Conservation (phyloP, 441 rosid genomes). For the Populus hybrid region DNA sequence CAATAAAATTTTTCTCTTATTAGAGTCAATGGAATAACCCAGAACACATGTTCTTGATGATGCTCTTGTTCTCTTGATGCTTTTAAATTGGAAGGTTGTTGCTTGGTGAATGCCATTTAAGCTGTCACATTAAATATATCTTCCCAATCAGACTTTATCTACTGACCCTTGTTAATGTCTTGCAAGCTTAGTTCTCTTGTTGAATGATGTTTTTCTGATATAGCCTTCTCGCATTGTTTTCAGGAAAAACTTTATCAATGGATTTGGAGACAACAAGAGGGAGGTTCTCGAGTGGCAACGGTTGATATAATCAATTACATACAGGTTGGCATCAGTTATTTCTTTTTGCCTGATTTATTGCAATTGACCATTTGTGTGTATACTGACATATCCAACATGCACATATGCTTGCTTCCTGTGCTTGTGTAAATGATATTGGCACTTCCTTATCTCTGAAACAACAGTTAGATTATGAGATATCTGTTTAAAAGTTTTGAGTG, state of each 20-base stretch:
- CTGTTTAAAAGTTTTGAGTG: not conserved
- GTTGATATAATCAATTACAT: constrained; percentile 61
- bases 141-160: not conserved
- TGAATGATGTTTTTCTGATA: not conserved
- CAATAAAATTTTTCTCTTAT: not conserved
- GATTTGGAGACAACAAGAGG: constrained; percentile 89
- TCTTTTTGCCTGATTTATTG: not conserved
- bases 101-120: not conserved
- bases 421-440: not conserved
- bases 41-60: not conserved
- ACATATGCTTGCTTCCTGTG: not conserved
- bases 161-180: not conserved
- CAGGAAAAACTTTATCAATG: constrained; percentile 92
- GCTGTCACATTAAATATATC: not conserved
- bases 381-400: not conserved
- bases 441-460: not conserved
- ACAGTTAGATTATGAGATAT: not conserved
- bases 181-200: not conserved
- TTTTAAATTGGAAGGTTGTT: not conserved
- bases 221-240: constrained; percentile 2
- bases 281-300: constrained; percentile 67
- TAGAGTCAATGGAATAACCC: not conserved
- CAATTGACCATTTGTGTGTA: not conserved
- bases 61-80: not conserved
- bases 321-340: constrained; percentile 55